phyloP scores from a whole-genome alignment of 306 rosid species.

The Ceratonia siliqua region DNA sequence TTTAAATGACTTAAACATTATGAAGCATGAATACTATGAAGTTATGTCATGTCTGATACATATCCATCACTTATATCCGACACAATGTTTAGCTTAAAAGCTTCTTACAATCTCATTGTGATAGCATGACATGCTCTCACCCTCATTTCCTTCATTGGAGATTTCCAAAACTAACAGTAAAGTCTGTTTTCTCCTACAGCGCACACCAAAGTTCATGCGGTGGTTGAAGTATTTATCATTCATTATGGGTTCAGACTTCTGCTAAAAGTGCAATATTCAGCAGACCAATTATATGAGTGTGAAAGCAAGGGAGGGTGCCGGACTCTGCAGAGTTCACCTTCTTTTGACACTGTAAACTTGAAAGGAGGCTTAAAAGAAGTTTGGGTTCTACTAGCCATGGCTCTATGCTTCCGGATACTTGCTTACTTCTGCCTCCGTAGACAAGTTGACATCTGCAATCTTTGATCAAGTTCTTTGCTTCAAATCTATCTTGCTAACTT shows the following conservation, averaged over 20 bases:
- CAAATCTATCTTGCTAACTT: too few species aligned
- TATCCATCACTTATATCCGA: too few species aligned
- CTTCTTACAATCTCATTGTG: too few species aligned
- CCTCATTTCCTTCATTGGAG: not conserved
- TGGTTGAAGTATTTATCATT: constrained; percentile 91
- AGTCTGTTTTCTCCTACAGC: constrained; percentile 52
- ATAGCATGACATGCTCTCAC: not conserved
- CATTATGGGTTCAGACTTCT: constrained; percentile 86
- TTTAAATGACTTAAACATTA: too few species aligned
- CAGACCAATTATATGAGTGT: constrained; percentile 77
- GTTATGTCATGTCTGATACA: too few species aligned
- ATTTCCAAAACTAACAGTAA: not conserved
- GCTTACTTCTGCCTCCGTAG: constrained; percentile 74
- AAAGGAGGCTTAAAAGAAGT: constrained; percentile 77
- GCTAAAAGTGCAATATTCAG: constrained; percentile 85
- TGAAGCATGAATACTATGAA: too few species aligned
- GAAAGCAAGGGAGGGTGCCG: constrained; percentile 72
- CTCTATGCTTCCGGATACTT: constrained; percentile 60
- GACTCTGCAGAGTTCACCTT: constrained; percentile 72
- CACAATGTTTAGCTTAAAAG: too few species aligned
- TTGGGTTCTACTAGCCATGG: constrained; percentile 79
- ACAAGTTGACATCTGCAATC: constrained; percentile 51
- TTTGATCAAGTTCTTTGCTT: constrained; percentile 30
- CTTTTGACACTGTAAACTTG: constrained; percentile 70
- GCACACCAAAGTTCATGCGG: constrained; percentile 78